Conservation (phyloP, 305 asterid species). For the Euphrasia arctica region DNA sequence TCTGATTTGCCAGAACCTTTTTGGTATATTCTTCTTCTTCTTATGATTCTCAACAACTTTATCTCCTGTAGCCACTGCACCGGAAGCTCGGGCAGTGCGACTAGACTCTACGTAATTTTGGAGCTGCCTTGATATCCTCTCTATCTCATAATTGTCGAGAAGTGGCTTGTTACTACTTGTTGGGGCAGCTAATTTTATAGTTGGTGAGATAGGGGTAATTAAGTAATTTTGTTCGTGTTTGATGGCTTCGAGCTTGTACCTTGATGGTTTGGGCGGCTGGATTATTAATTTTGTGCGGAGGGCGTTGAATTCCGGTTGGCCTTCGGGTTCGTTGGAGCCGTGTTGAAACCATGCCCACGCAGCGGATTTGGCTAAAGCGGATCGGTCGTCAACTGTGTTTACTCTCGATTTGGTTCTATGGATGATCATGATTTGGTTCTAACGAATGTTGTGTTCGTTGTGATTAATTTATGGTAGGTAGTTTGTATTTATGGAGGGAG, state of each 20-base stretch:
- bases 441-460: constrained; percentile 12
- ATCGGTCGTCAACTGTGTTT: constrained; percentile 24
- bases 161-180: constrained; percentile 31
- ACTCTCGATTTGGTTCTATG: constrained; percentile 28
- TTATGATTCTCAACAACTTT: neutral
- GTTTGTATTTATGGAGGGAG: constrained; percentile 4
- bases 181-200: neutral
- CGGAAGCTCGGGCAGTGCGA: constrained; percentile 6
- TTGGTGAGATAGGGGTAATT: neutral
- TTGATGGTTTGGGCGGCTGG: constrained; percentile 42
- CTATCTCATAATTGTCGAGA: constrained; percentile 60
- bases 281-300: constrained; percentile 21
- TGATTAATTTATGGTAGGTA: neutral
- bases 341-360: constrained; percentile 63
- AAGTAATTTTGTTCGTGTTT: constrained; percentile 3
- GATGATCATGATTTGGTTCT: constrained; percentile 12
- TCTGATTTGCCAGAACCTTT: neutral
- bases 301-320: constrained; percentile 31
- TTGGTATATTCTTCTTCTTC: neutral
- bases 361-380: constrained; percentile 47
- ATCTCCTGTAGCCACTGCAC: neutral
- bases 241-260: constrained; percentile 55
- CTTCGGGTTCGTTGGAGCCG: constrained; percentile 33
- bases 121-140: constrained; percentile 58
- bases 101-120: constrained; percentile 42